These are phyloP conservation scores for Buddleja alternifolia DNA, from an alignment of 257 asterid species.

Conservation along the genomic window DNA sequence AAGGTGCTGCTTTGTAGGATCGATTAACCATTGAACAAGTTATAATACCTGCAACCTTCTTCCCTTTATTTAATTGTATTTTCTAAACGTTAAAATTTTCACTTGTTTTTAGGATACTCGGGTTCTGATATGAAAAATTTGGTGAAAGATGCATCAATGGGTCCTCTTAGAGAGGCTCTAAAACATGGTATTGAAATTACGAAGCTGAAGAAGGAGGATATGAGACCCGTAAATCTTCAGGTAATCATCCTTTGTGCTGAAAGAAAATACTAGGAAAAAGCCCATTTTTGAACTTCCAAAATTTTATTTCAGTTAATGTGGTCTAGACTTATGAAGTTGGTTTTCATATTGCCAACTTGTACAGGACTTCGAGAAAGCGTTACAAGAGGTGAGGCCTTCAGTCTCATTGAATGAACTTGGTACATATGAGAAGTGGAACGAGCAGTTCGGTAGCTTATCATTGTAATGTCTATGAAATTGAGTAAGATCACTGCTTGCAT, in stretches of 20 bases:
- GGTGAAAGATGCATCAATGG: constrained; percentile 99
- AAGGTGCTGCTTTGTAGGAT: constrained; percentile 50
- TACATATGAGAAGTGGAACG: constrained; percentile 86
- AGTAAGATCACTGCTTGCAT: constrained; percentile 11
- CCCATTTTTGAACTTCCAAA: background rate
- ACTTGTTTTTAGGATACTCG: constrained; percentile 73
- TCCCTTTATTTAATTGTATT: constrained; percentile 1
- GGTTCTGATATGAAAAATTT: constrained; percentile 98
- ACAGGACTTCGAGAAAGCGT: constrained; percentile 86
- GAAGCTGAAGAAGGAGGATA: constrained; percentile 87
- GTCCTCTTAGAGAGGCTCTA: constrained; percentile 93
- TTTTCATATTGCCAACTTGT: constrained; percentile 11
- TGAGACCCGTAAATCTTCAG: constrained; percentile 83
- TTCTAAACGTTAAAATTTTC: constrained; percentile 4
- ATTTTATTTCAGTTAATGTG: background rate
- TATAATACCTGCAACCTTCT: constrained; percentile 19
- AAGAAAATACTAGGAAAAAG: background rate
- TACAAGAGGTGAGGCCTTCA: constrained; percentile 94
- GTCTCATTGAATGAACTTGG: constrained; percentile 87
- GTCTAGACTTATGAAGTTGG: background rate
- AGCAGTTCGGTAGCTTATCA: constrained; percentile 90
- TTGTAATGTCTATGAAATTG: constrained; percentile 37
- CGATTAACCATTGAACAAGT: constrained; percentile 21
- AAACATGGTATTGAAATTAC: constrained; percentile 77
- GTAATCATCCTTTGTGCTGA: constrained; percentile 39